Base-by-base conservation (phyloP, 2,329 filamentous ascomycete genomes). In the Hypoxylon sp. region DNA sequence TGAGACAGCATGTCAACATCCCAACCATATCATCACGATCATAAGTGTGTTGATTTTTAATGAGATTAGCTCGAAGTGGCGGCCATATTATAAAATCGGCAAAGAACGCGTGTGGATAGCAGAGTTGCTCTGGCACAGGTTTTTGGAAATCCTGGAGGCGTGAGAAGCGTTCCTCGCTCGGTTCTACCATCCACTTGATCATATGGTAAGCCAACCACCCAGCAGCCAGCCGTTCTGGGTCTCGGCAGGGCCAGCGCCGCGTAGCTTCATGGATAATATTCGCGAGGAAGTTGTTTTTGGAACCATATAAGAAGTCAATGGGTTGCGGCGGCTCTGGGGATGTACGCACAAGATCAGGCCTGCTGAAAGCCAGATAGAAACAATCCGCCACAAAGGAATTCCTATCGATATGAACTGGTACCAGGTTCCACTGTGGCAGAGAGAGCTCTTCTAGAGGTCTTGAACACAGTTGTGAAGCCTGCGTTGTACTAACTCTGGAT, bases 261-360 rank as follows among this genome's bases (percentile, higher is more conserved):
- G 59, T 55, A 9, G 19, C 17, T 1, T 53, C 49, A 9, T 61
- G 59, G 17, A 55, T 13, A 11, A 13, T 17, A 30, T 55, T 49
- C 17, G 49, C 59, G 14, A 61, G 41, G 38, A 53, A 61, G 13
- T 61, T 53, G 11, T 2, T 52, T n/a, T 52, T 61, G 32, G 58
- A 61, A 19, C 49, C 58, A 14, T 34, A 53, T 2, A 61, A 28
- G 13, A 61, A 28, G 2, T 53, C 58, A 13, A 48, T 36, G 30
- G 58, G 36, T 19, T 38, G 38, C 11, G 38, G 38, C 2, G 38
- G 19, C 7, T 43, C 38, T 14, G 49, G 58, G 7, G 28, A 34
- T 2, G 34, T 10, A 6, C 21, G 57, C 36, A 60, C 57, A 10
- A 60, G 46, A 21, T 59, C 56, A 2, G 46, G 34, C 3, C 34